These are phyloP conservation scores for Penicillium cataractarum DNA, from an alignment of 495 filamentous ascomycete genomes.

Conservation along the genomic window DNA sequence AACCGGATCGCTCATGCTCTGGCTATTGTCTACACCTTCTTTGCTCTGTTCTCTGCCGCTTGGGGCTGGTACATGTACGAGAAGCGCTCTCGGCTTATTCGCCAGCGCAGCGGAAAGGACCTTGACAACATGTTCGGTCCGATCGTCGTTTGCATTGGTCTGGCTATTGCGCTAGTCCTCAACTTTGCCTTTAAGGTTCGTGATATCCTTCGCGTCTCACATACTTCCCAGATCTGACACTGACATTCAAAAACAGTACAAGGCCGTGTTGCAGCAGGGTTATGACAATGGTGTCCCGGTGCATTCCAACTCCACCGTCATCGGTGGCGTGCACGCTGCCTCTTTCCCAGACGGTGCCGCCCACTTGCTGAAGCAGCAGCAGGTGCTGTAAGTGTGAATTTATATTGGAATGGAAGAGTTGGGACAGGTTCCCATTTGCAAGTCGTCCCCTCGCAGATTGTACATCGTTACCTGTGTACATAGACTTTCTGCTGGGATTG, in stretches of 20 bases:
- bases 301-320: constrained; percentile 20
- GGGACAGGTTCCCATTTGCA: neutral
- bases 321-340: constrained; percentile 12
- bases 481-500: neutral
- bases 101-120: constrained; percentile 82
- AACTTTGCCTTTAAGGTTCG: constrained; percentile 84
- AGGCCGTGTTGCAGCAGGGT: constrained; percentile 35
- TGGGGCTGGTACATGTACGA: constrained; percentile 91
- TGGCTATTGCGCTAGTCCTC: constrained; percentile 76
- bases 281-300: constrained; percentile 14
- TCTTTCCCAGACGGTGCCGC: constrained; percentile 16
- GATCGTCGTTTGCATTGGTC: constrained; percentile 75
- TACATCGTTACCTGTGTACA: neutral
- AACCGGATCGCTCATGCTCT: constrained; percentile 74
- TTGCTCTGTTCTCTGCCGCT: constrained; percentile 77
- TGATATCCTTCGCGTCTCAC: neutral
- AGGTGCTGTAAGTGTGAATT: constrained; percentile 21
- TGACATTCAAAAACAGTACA: constrained; percentile 33
- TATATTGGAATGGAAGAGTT: neutral
- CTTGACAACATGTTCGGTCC: constrained; percentile 89
- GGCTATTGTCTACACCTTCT: constrained; percentile 77
- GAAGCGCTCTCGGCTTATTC: constrained; percentile 74
- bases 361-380: constrained; percentile 21
- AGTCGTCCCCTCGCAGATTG: neutral
- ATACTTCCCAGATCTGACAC: neutral